A percentile compares a stretch with the other conserved stretches of the same genome.
These are phyloP conservation scores for Nelumbo lutea DNA, from an alignment of 164 flowering plant genomes.

Conservation along the genomic window DNA sequence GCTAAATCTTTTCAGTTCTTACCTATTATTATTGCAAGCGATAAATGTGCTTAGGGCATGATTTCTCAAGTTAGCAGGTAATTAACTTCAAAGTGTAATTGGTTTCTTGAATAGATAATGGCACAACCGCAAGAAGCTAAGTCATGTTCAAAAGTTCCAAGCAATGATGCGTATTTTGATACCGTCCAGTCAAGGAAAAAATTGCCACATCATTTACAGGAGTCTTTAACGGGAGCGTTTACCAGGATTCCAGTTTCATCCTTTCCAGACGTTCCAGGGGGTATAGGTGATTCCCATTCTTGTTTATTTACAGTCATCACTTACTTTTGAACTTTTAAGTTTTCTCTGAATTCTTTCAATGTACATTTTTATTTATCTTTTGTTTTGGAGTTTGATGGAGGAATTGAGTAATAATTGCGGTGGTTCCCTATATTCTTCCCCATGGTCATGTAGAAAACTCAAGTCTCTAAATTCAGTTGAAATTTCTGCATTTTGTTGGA, in stretches of 20 bases:
- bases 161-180: conserved; percentile 75
- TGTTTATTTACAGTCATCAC: not conserved
- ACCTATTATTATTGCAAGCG: no score
- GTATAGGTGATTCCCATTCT: conserved; percentile 47
- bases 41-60: no score
- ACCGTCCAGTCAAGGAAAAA: conserved; percentile 73
- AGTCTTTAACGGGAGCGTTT: conserved; percentile 63
- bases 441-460: no score
- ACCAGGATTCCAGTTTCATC: conserved; percentile 70
- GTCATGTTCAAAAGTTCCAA: conserved; percentile 25
- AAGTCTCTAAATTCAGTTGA: no score
- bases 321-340: no score
- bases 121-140: conserved; percentile 22
- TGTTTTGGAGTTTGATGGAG: no score
- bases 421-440: no score
- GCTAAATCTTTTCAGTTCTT: no score
- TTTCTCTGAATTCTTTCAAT: not conserved
- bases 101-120: not conserved
- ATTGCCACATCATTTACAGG: conserved; percentile 61
- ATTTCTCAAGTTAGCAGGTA: no score
- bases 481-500: no score
- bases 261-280: conserved; percentile 73
- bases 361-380: not conserved
- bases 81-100: no score
- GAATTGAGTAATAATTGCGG: no score